A percentile compares a stretch with the other conserved stretches of the same genome.
These are phyloP conservation scores for Bipolaris sorokiniana DNA, from an alignment of 2,329 filamentous ascomycete species.

Conservation along the genomic window DNA sequence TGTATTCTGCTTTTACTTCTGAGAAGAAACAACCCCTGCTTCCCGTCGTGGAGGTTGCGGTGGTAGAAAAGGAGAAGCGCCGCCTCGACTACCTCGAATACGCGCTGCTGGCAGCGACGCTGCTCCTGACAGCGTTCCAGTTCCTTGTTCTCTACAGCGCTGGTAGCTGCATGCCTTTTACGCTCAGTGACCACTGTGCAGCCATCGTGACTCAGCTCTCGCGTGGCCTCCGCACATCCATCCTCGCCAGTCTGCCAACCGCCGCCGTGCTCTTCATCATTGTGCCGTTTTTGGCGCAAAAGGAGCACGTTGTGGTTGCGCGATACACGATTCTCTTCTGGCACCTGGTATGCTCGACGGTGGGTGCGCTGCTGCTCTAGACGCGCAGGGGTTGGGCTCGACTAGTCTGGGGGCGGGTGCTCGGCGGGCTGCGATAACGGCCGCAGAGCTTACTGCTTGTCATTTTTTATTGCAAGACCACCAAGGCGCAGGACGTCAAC, in stretches of 20 bases:
- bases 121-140: conserved; percentile 22
- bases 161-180: conserved; percentile 7
- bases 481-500: conserved; percentile 28
- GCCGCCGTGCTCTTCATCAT: conserved; percentile 29
- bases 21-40: conserved; percentile 13
- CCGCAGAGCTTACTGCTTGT: conserved; percentile 7
- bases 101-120: conserved; percentile 6
- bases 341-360: conserved; percentile 30
- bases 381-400: conserved; percentile 8
- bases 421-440: conserved; percentile 29
- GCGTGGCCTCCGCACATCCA: conserved; percentile 25
- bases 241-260: conserved; percentile 30
- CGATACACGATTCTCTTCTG: conserved; percentile 31
- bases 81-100: conserved; percentile 12
- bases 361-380: conserved; percentile 27
- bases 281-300: conserved; percentile 25
- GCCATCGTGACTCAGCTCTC: conserved; percentile 23
- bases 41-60: conserved; percentile 1
- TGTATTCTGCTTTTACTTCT: conserved; percentile 5
- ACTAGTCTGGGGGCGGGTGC: conserved; percentile 11
- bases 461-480: conserved; percentile 11
- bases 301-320: conserved; percentile 22
- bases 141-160: conserved; percentile 26
- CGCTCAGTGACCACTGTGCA: conserved; percentile 5
- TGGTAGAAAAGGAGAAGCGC: background rate